These are phyloP conservation scores for Teratosphaeriaceae sp. DNA, from an alignment of 2,329 filamentous ascomycete species.

Conservation along the genomic window DNA sequence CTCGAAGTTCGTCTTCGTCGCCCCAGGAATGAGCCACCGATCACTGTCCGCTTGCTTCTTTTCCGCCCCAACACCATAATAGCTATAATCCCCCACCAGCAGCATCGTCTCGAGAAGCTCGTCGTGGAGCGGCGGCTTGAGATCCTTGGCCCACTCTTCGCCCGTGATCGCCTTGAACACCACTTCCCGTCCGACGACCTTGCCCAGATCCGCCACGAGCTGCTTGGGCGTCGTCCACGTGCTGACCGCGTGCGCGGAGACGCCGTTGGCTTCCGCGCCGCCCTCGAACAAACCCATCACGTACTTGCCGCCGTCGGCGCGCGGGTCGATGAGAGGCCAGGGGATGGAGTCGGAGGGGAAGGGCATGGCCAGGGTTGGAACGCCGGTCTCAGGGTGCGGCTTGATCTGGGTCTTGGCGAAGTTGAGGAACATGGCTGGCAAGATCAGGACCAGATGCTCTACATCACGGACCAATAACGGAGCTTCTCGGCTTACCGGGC, in stretches of 20 bases:
- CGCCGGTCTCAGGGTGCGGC: conserved; percentile 15
- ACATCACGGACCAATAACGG: too few species aligned
- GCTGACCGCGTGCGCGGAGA: conserved; percentile 19
- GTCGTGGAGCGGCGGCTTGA: conserved; percentile 19
- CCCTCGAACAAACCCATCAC: conserved; percentile 24
- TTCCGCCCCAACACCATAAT: conserved; percentile 23
- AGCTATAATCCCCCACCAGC: conserved; percentile 20
- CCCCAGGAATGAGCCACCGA: conserved; percentile 19
- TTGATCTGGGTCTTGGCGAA: conserved; percentile 9
- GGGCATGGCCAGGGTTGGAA: conserved; percentile 17
- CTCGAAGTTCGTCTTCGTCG: conserved; percentile 13
- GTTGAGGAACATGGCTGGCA: conserved; percentile 12
- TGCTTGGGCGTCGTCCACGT: conserved; percentile 25
- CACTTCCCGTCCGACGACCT: conserved; percentile 19
- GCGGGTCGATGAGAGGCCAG: conserved; percentile 22
- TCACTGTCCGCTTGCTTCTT: conserved; percentile 21
- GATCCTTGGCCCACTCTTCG: conserved; percentile 18
- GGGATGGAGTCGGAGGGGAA: conserved; percentile 19
- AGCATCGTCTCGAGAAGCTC: conserved; percentile 26
- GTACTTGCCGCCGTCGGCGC: conserved; percentile 24
- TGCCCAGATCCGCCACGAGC: conserved; percentile 16
- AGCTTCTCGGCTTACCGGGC: conserved; percentile 22
- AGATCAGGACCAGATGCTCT: too few species aligned
- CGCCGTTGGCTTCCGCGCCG: conserved; percentile 19
- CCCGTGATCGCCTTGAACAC: conserved; percentile 19